Evolutionary conservation across 2,329 filamentous ascomycete genomes (phyloP).

Genomic region (Arachnomyces sp.): DNA sequence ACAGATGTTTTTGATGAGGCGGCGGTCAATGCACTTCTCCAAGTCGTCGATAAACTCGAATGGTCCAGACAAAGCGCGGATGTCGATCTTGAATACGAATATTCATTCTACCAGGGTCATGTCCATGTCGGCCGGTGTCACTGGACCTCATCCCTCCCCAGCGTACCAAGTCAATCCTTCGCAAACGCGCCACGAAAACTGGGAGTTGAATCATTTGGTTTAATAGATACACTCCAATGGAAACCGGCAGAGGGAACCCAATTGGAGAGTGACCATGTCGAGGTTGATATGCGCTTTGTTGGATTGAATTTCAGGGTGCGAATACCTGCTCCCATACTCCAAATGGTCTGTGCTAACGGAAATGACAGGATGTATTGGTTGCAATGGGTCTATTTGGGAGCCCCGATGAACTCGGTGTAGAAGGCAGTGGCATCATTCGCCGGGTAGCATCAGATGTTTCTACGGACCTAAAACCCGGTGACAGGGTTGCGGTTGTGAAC

Average conservation of each 20-base stretch:
- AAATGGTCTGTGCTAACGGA: too few relatives aligned
- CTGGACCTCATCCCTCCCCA: neutral
- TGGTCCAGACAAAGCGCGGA: slow-evolving; percentile 1
- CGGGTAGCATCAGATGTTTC: slow-evolving; percentile 8
- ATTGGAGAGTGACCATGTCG: too few relatives aligned
- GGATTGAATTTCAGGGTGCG: too few relatives aligned
- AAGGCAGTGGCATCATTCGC: slow-evolving; percentile 11
- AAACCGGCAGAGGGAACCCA: too few relatives aligned
- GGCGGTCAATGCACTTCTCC: neutral
- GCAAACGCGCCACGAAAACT: too few relatives aligned
- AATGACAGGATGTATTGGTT: neutral
- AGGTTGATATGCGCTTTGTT: too few relatives aligned
- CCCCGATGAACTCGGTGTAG: slow-evolving; percentile 7
- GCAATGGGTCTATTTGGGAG: neutral
- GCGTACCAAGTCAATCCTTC: too few relatives aligned
- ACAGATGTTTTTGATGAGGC: slow-evolving; percentile 10
- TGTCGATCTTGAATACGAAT: slow-evolving; percentile 22
- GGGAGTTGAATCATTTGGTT: too few relatives aligned
- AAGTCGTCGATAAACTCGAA: slow-evolving; percentile 8
- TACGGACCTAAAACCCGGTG: neutral
- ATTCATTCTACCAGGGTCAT: slow-evolving; percentile 14
- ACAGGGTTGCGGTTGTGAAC: neutral
- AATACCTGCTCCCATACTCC: too few relatives aligned
- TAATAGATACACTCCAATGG: too few relatives aligned
- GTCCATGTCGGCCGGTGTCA: slow-evolving; percentile 13